Conservation (phyloP, 1,284 basidiomycete genomes). For the Irpex sp. region DNA sequence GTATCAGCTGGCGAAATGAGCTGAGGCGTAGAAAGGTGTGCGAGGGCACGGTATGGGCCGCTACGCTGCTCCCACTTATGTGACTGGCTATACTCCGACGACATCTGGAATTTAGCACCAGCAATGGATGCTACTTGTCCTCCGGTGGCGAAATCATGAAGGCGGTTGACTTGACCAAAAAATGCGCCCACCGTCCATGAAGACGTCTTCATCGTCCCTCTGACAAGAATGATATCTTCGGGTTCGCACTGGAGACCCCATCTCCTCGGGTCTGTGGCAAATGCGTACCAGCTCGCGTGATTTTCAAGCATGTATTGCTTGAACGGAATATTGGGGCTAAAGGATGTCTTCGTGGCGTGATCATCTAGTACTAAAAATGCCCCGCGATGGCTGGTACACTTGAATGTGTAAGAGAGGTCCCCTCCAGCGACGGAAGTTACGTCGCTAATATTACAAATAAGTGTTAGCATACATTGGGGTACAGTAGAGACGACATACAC, state of each 20-base stretch:
- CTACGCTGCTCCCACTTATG: neutral
- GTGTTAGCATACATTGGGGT: too few relatives aligned
- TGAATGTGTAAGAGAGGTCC: too few relatives aligned
- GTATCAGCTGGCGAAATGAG: too few relatives aligned
- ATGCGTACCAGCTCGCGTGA: neutral
- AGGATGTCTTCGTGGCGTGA: too few relatives aligned
- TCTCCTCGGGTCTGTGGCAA: neutral
- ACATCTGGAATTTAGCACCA: neutral
- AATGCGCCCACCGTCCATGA: neutral
- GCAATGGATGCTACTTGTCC: neutral
- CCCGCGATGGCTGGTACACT: too few relatives aligned
- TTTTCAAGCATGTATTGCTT: too few relatives aligned
- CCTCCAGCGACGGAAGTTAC: too few relatives aligned
- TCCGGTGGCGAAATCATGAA: neutral
- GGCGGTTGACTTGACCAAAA: neutral
- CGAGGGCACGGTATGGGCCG: neutral
- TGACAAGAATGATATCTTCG: neutral
- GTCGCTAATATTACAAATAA: too few relatives aligned
- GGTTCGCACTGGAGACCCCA: neutral
- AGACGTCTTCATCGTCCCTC: neutral
- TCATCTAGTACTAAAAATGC: too few relatives aligned
- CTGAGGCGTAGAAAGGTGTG: neutral
- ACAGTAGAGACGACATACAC: too few relatives aligned
- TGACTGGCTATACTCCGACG: neutral
- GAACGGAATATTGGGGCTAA: too few relatives aligned